These are phyloP conservation scores for Hypoxylon crocopeplum DNA, from an alignment of 495 filamentous ascomycete species.

Conservation along the genomic window DNA sequence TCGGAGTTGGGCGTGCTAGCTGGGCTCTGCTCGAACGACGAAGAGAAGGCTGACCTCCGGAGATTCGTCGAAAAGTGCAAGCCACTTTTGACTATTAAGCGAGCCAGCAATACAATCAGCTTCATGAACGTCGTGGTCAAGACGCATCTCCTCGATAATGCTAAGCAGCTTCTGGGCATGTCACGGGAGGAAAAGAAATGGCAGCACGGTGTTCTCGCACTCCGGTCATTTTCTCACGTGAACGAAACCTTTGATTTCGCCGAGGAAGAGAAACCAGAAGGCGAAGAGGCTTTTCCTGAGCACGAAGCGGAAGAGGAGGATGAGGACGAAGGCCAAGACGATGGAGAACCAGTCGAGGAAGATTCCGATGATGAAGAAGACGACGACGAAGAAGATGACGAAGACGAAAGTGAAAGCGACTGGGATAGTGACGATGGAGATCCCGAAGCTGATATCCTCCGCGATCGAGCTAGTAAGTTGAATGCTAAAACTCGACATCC, in stretches of 20 bases:
- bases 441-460: slow-evolving; percentile 30
- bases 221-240: slow-evolving; percentile 45
- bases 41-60: slow-evolving; percentile 38
- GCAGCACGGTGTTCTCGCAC: slow-evolving; percentile 48
- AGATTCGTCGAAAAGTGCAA: slow-evolving; percentile 42
- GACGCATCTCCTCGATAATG: slow-evolving; percentile 40
- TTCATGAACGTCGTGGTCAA: slow-evolving; percentile 46
- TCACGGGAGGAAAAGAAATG: slow-evolving; percentile 45
- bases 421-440: slow-evolving; percentile 26
- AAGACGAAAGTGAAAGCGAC: slow-evolving; percentile 12
- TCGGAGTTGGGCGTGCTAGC: slow-evolving; percentile 42
- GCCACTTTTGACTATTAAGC: slow-evolving; percentile 38
- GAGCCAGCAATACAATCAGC: slow-evolving; percentile 29
- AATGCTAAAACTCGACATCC: background rate
- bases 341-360: slow-evolving; percentile 12
- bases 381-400: slow-evolving; percentile 19
- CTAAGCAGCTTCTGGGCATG: slow-evolving; percentile 42
- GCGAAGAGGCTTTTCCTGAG: slow-evolving; percentile 7
- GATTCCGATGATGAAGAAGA: slow-evolving; percentile 5
- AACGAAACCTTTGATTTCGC: slow-evolving; percentile 34
- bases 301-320: background rate
- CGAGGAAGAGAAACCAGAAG: slow-evolving; percentile 10
- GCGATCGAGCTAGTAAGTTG: slow-evolving; percentile 28
- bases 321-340: background rate
- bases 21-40: slow-evolving; percentile 34